phyloP scores from a whole-genome alignment of 2,329 filamentous ascomycete species.

The Aureobasidium sp. region DNA sequence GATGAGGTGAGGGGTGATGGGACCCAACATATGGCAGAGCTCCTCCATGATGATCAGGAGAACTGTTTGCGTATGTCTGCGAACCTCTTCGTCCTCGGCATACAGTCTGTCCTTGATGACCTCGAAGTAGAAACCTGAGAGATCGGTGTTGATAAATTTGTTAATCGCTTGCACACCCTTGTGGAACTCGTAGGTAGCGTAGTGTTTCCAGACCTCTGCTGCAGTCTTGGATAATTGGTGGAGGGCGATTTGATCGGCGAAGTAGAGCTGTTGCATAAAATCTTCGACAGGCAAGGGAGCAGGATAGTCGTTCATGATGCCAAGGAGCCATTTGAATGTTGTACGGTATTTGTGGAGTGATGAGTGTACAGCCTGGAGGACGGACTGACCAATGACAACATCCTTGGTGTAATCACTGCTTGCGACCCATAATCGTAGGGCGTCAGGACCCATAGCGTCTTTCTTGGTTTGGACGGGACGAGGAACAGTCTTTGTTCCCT shows the following conservation, averaged over 20 bases:
- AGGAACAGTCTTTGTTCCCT: constrained; percentile 1
- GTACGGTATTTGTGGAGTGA: constrained; percentile 79
- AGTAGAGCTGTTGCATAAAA: constrained; percentile 14
- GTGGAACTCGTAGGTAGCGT: constrained; percentile 71
- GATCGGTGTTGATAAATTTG: constrained; percentile 69
- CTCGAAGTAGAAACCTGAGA: constrained; percentile 93
- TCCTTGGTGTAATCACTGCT: constrained; percentile 88
- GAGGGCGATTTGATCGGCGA: constrained; percentile 63
- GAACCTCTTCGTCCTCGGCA: constrained; percentile 62
- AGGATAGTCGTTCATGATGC: constrained; percentile 43
- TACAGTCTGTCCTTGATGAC: constrained; percentile 87
- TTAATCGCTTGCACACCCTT: constrained; percentile 66
- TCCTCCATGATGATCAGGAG: constrained; percentile 58
- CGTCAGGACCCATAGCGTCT: constrained; percentile 64
- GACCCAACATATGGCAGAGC: constrained; percentile 68
- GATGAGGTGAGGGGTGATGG: constrained; percentile 73
- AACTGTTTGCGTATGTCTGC: constrained; percentile 48
- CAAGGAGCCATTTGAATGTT: constrained; percentile 84
- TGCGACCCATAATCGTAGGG: constrained; percentile 81
- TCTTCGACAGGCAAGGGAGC: constrained; percentile 14
- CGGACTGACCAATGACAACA: constrained; percentile 68
- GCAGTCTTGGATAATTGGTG: constrained; percentile 63
- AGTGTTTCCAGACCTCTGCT: constrained; percentile 55
- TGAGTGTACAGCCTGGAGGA: constrained; percentile 68
- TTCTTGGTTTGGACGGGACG: constrained; percentile 16